A percentile compares a stretch with the other conserved stretches of the same genome.
Evolutionary conservation across 805 yeast species (phyloP).

Genomic region (Yamadazyma tumulicola): DNA sequence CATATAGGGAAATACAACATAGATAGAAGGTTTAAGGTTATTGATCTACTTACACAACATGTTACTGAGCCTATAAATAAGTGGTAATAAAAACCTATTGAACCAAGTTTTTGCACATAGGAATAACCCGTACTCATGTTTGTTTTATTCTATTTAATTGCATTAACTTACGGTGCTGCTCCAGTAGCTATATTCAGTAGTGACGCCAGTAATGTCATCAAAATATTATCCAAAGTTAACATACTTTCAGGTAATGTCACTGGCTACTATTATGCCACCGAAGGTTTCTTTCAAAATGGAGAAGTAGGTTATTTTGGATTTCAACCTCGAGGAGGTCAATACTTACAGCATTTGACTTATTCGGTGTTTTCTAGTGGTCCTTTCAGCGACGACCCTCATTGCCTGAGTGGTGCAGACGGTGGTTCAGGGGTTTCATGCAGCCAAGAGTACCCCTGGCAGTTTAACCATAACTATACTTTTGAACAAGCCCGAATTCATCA

Average conservation of each 20-base stretch:
- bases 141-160: too few species aligned
- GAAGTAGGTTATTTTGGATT: conserved; percentile 11
- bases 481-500: conserved; percentile 2
- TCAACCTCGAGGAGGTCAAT: conserved; percentile 10
- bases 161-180: too few species aligned
- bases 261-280: conserved; percentile 12
- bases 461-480: conserved; percentile 10
- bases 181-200: too few species aligned
- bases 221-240: conserved; percentile 6
- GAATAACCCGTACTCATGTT: too few species aligned
- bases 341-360: conserved; percentile 10
- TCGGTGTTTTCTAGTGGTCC: conserved; percentile 13
- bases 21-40: too few species aligned
- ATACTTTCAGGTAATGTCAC: conserved; percentile 9
- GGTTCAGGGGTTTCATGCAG: conserved; percentile 12
- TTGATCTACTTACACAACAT: too few species aligned
- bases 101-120: too few species aligned
- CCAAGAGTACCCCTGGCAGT: conserved; percentile 10
- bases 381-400: conserved; percentile 2
- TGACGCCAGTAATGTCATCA: not conserved
- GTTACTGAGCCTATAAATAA: too few species aligned
- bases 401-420: conserved; percentile 12
- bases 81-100: too few species aligned
- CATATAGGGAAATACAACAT: too few species aligned
- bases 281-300: conserved; percentile 5